phyloP scores from a whole-genome alignment of 2,329 filamentous ascomycete genomes.

The Trichoderma atrobrunneum region DNA sequence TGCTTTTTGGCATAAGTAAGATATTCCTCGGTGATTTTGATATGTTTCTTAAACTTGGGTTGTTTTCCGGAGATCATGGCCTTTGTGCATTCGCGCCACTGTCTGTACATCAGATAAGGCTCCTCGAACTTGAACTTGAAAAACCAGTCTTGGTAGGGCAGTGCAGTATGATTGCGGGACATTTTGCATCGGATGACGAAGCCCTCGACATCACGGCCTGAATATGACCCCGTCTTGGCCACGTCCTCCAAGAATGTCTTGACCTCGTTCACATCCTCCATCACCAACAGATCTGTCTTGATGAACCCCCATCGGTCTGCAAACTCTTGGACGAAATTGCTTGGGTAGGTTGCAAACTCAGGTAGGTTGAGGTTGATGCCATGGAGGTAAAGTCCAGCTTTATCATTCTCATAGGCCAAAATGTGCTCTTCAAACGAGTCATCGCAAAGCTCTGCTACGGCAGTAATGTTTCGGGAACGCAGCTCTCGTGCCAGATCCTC shows the following conservation, averaged over 20 bases:
- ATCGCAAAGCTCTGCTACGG: conserved; percentile 93
- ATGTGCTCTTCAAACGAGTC: conserved; percentile 97
- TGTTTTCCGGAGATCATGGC: conserved; percentile 72
- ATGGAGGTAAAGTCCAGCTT: conserved; percentile 89
- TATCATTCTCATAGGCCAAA: conserved; percentile 77
- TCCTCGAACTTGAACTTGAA: conserved; percentile 99
- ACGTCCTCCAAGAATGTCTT: conserved; percentile 78
- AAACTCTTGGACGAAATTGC: conserved; percentile 80
- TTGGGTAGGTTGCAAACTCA: conserved; percentile 82
- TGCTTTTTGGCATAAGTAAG: conserved; percentile 74
- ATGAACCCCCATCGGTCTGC: conserved; percentile 92
- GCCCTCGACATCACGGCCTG: conserved; percentile 90
- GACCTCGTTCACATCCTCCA: conserved; percentile 71
- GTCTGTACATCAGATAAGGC: conserved; percentile 96
- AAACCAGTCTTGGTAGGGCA: conserved; percentile 86
- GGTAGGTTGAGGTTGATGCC: conserved; percentile 96
- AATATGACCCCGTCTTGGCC: conserved; percentile 84
- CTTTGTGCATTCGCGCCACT: conserved; percentile 98
- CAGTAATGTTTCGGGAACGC: conserved; percentile 80
- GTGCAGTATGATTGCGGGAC: conserved; percentile 47
- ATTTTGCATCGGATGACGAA: conserved; percentile 91
- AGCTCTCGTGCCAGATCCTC: conserved; percentile 75
- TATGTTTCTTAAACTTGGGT: conserved; percentile 81
- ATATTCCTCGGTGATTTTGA: conserved; percentile 87
- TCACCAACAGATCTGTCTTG: conserved; percentile 76